Percentiles rank a stretch among this genome's conserved stretches.
Evolutionary conservation across 257 asterid species (phyloP).

Genomic region (Rubia yunnanensis): DNA sequence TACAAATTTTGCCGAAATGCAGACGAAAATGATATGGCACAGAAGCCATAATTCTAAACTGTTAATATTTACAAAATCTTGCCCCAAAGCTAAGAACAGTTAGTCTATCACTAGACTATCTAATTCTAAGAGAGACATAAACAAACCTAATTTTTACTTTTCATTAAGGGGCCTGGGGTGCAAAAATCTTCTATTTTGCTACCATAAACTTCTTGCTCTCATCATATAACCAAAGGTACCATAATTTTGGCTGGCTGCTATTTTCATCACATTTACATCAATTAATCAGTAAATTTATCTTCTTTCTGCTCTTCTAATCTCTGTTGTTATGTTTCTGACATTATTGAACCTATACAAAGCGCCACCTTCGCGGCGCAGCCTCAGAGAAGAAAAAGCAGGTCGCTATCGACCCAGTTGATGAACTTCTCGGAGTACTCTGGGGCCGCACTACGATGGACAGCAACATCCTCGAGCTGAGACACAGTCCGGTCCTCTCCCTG

Average conservation of each 20-base stretch:
- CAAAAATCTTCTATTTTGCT: not conserved
- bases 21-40: not conserved
- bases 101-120: not conserved
- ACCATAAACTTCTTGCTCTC: not conserved
- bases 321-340: constrained; percentile 15
- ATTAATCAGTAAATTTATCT: constrained; percentile 16
- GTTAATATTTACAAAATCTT: not conserved
- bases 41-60: not conserved
- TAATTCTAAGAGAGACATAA: no score
- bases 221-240: no score
- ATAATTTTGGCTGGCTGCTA: not conserved
- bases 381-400: constrained; percentile 36
- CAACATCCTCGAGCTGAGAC: constrained; percentile 21
- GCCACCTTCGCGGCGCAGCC: constrained; percentile 60
- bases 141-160: not conserved
- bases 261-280: constrained; percentile 37
- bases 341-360: constrained; percentile 21
- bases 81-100: not conserved
- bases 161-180: not conserved
- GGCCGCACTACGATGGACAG: constrained; percentile 21
- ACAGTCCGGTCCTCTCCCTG: constrained; percentile 40
- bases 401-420: constrained; percentile 60
- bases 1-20: not conserved
- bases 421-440: constrained; percentile 52
- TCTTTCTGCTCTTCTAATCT: constrained; percentile 22